Base-by-base conservation (phyloP, 1,284 basidiomycete species). In the Ceratorhiza oryzae-sativae region DNA sequence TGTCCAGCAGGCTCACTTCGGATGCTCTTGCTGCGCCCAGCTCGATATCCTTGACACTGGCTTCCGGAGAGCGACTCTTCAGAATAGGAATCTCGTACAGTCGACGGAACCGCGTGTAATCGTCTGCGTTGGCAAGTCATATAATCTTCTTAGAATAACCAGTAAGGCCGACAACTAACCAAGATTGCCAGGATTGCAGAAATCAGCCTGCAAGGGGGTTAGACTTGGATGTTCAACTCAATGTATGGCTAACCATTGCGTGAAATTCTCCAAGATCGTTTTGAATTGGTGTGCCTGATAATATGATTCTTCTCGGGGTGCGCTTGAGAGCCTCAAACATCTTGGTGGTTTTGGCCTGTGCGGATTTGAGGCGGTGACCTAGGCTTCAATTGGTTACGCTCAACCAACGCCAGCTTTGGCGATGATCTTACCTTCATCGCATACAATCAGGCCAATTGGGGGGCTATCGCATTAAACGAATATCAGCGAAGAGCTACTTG, bases 251-350 rank as follows among this genome's bases (percentile, higher is more conserved):
- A 72, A 94, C 94, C 95, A 98, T 98, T 3, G 95, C 87, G 81
- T 96, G 96, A 78, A 97, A 97, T 80, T 99, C 97, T 72, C 91
- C 86, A 20, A 99, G 83, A 79, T 98, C 94, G 80, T 99, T 99
- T 80, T 99, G 94, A 55, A 99, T 94, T 0, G 97, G 97, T 1
- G 97, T 99, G 20, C 97, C 97, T 0, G 96, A 97, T 2, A 99
- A 84, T 63, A 99, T 97, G 73, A 95, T 86, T 51, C 94, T 84
- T 27, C 93, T 84, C 3, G 85, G 85, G 1, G 93, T 94, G 27
- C 67, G 67, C 67, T 83, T 84, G 45, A 99, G 83, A 15, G 87
- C 86, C 74, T 93, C 89, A 78, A 98, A 97, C 88, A 95, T 93
- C 63, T 86, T 86, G 0, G 92, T 92, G 0, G 95, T 98, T 83